Base-by-base conservation (phyloP, 495 filamentous ascomycete species). In the Hypoxylon lenormandii region DNA sequence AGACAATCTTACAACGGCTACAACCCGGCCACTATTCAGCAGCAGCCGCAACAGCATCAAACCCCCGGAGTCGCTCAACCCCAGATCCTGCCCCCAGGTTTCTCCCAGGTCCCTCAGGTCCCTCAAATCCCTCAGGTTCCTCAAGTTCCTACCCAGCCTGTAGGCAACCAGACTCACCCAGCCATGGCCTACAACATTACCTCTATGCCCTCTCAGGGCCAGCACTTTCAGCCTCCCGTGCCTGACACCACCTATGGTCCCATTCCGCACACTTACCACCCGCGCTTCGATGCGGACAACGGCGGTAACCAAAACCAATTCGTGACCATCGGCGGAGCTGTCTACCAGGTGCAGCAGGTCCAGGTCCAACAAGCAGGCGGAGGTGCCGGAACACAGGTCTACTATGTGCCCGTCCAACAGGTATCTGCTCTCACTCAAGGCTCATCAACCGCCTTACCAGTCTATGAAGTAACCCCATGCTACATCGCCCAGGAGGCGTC, bases 161-260 rank as follows among this genome's bases (percentile, higher is more conserved):
- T 18, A 46, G 36, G 45, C 18, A 40, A 50, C 16, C 56, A 58
- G 21, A 43, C 45, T 22, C 12, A 33, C 2, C 21, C 56, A 28
- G 52, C 6, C 26, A 70, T 70, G 68, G 43, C 55, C 0, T 70
- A 72, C 38, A 36, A 42, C 33, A 49, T 45, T 58, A 46, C 56
- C 26, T 43, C 61, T 53, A 71, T 69, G 65, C 72, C 72, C 49
- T 54, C 70, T 62, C 60, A 64, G 33, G 73, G 78, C 64, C 60
- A 75, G 18, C 78, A 81, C 73, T 83, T 78, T 58, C 80, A 84
- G 53, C 84, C 82, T 1, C 82, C 81, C 18, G 79, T 81, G 15
- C 78, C 79, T 26, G 78, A 80, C 26, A 83, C 83, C 18, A 78
- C 76, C 26, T 70, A 73, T 56, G 84, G 83, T 1, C 75, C 80